These are phyloP conservation scores for Aschersonia sp. DNA, from an alignment of 2,329 filamentous ascomycete species.

Conservation along the genomic window DNA sequence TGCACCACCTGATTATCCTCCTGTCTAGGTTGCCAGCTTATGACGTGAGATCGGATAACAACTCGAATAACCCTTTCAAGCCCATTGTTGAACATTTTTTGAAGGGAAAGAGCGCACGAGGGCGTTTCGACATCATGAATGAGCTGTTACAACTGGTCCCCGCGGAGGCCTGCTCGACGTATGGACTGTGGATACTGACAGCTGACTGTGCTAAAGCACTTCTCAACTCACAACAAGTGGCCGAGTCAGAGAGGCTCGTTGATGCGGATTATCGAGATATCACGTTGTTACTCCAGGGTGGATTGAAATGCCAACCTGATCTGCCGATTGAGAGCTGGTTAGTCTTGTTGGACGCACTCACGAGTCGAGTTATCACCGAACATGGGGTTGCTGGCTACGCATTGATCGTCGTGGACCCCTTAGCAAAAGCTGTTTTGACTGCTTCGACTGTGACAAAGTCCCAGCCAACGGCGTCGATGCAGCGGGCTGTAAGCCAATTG, in stretches of 20 bases:
- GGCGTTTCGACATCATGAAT: constrained; percentile 29
- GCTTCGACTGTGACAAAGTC: constrained; percentile 4
- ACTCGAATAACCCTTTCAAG: constrained; percentile 29
- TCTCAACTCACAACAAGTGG: constrained; percentile 17
- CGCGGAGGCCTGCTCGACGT: constrained; percentile 23
- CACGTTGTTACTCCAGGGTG: constrained; percentile 50
- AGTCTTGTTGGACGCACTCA: constrained; percentile 41
- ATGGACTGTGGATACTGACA: constrained; percentile 35
- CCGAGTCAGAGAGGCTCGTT: constrained; percentile 24
- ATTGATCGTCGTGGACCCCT: constrained; percentile 54
- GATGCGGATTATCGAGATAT: constrained; percentile 58
- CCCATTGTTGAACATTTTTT: constrained; percentile 46
- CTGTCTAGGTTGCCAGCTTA: constrained; percentile 37
- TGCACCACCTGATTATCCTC: constrained; percentile 52
- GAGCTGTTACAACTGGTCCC: constrained; percentile 38
- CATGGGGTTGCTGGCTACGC: constrained; percentile 54
- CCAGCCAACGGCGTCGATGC: constrained; percentile 13
- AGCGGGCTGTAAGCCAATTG: constrained; percentile 19
- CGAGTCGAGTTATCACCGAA: constrained; percentile 42
- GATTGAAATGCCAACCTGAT: constrained; percentile 34
- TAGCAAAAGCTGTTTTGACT: constrained; percentile 42
- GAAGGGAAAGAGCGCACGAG: constrained; percentile 27
- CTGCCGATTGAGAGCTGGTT: constrained; percentile 33
- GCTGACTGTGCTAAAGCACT: constrained; percentile 29
- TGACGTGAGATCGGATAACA: constrained; percentile 27